A percentile compares a stretch with the other conserved stretches of the same genome.
Evolutionary conservation across 257 asterid genomes (phyloP).

Genomic region (Verbena officinalis): DNA sequence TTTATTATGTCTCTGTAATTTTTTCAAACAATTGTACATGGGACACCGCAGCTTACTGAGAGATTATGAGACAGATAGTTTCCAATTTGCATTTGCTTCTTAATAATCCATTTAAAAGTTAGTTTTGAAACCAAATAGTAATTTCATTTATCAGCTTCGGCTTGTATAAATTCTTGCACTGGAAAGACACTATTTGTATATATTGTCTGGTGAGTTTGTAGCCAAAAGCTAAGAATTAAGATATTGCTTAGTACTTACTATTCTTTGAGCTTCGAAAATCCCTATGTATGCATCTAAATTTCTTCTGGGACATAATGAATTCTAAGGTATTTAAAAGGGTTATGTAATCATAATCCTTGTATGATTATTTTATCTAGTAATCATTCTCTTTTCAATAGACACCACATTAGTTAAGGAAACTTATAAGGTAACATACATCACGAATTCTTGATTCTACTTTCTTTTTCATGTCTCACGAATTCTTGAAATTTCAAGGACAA

Average conservation of each 20-base stretch:
- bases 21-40: no score
- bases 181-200: neutral
- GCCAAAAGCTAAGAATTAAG: slow-evolving; percentile 1
- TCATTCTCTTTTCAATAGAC: neutral
- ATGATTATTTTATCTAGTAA: neutral
- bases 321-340: slow-evolving; percentile 3
- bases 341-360: neutral
- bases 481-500: neutral
- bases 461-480: neutral
- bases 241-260: neutral
- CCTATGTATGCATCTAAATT: neutral
- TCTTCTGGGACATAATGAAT: no score
- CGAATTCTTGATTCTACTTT: neutral
- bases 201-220: slow-evolving; percentile 3
- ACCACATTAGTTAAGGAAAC: neutral
- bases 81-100: neutral
- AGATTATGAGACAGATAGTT: neutral
- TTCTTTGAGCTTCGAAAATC: neutral
- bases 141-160: neutral
- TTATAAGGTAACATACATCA: neutral
- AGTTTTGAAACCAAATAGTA: neutral
- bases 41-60: neutral
- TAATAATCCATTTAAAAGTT: neutral
- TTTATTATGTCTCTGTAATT: neutral
- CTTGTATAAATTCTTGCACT: neutral